Evolutionary conservation across 2,329 filamentous ascomycete species (phyloP).

Genomic region (Aspergillus brunneoviolaceus): DNA sequence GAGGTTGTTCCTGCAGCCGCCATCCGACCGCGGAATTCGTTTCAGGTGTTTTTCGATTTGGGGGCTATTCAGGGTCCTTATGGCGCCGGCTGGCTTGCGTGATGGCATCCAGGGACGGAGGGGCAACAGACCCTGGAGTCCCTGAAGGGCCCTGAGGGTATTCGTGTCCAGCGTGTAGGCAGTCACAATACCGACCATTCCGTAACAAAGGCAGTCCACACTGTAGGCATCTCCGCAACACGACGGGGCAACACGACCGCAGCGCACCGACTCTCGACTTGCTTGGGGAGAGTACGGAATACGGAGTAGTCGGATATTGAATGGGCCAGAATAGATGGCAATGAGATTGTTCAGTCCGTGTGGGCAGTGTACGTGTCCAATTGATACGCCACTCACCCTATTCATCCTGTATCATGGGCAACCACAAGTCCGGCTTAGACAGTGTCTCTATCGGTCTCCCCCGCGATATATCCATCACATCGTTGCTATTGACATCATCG

Average conservation of each 20-base stretch:
- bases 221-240: not conserved
- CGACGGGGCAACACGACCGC: not conserved
- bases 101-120: conserved; percentile 5
- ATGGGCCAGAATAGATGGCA: not conserved
- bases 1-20: not conserved
- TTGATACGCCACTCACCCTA: not conserved
- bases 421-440: not conserved
- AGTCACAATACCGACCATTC: not conserved
- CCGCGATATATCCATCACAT: not conserved
- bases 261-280: not conserved
- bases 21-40: not conserved
- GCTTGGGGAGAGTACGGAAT: not conserved
- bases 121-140: conserved; percentile 3
- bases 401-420: not conserved
- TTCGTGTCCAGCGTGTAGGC: not conserved
- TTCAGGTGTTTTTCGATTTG: conserved; percentile 1
- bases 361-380: not conserved
- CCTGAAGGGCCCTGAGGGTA: conserved; percentile 5
- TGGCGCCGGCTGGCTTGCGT: not conserved
- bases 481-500: not conserved
- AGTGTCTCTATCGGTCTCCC: not conserved
- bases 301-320: not conserved
- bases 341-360: not conserved
- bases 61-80: conserved; percentile 4
- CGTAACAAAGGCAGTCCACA: not conserved